Evolutionary conservation across 2,329 filamentous ascomycete species (phyloP), one percentile per base, ranked within the genome.

Genomic region (Hypoxylon sp.): DNA sequence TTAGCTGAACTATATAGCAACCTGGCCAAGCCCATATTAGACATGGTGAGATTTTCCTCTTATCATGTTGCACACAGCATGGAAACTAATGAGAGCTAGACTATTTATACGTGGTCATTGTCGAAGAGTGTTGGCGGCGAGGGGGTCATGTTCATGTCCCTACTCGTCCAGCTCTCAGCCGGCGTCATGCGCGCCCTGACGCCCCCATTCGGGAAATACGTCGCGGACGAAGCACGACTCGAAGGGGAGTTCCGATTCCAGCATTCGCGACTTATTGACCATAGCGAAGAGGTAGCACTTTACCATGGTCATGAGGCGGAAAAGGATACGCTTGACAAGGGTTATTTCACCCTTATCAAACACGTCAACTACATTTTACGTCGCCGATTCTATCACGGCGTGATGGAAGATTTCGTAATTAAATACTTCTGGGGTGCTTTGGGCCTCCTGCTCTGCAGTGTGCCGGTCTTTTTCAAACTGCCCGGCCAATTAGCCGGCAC

Each of bases 341-440:
- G 96, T 14, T 99, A 99, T 80, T 99, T 99, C 77, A 99, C 96
- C 1, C 86, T 99, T 38, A 99, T 99, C 83, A 98, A 98, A 82
- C 96, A 99, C 81, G 95, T 99, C 77, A 99, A 99, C 80, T 91
- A 97, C 76, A 98, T 98, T 71, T 82, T 99, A 68, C 88, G 94
- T 41, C 87, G 93, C 68, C 89, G 96, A 52, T 92, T 99, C 79
- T 98, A 98, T 79, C 95, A 99, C 79, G 95, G 94, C n/a, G 91
- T 99, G 75, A 98, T 98, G 95, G 96, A 99, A 79, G 96, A 99
- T 79, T 99, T 98, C 80, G 93, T 98, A 63, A 97, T 99, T 81
- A 99, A 99, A 80, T 99, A 99, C 79, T 96, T 98, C 81, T 99
- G 96, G 96, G 96, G 96, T 43, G 95, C 96, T 1, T 80, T 99